Base-by-base conservation (phyloP, 176 grass and related monocot species). In the Aechmea fasciata region DNA sequence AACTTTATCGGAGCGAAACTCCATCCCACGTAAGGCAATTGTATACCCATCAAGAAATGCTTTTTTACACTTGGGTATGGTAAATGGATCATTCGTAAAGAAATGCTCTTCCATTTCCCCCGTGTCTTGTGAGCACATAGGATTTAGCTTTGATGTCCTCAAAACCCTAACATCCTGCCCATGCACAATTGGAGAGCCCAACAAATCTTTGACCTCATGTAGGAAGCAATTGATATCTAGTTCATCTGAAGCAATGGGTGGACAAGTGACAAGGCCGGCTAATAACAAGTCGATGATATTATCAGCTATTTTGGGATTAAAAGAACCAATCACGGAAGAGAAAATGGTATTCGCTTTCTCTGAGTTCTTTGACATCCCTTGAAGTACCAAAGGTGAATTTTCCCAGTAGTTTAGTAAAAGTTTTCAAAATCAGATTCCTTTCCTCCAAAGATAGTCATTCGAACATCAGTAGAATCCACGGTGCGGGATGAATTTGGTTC, bases 1-100 rank as follows among this genome's bases (percentile, higher is more conserved):
- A 81, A 96, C 50, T 63, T 87, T 71, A 50, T 82, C 76, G 70
- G 64, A 86, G 3, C 88, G 85, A 61, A 96, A 84, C 59, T 96
- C 81, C 83, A 96, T 82, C 61, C 88, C 93, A 73, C 89, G 86
- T 24, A 96, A 76, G 14, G 92, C 88, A 78, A 96, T 69, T 11
- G 92, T 87, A 57, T 87, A 96, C 26, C 92, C 92, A 67, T 87
- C 66, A n/a, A 73, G 57, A 62, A 90, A 81, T 74, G 92, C 88
- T 3, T 70, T 50, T 28, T 90, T 87, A 28, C 81, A 92, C 53
- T 83, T 65, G 48, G 65, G 52, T 29, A 54, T 49, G 65, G 52
- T 13, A 3, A 82, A 80, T 55, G 64, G 48, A 66, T 25, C 53
- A 18, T 47, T 62, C 10, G 13, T 47, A 69, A 77, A 61, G 50